These are phyloP conservation scores for Aspergillus sp. DNA, from an alignment of 2,329 filamentous ascomycete species.

Conservation along the genomic window DNA sequence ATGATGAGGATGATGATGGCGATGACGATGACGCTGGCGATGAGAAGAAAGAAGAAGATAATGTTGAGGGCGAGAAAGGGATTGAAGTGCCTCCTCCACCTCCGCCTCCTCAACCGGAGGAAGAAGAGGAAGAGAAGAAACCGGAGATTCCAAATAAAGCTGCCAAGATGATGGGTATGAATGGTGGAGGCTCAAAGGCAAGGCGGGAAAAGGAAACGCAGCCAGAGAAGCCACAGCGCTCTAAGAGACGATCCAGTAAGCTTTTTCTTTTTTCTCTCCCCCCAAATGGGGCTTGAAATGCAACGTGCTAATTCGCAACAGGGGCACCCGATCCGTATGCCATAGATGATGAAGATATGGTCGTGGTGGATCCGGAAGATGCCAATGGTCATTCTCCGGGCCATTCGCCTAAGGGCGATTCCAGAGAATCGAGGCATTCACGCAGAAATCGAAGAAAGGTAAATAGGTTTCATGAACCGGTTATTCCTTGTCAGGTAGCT, in stretches of 20 bases:
- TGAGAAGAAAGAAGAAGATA: too few relatives aligned
- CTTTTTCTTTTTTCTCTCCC: neutral
- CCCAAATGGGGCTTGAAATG: neutral
- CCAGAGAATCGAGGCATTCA: slow-evolving; percentile 25
- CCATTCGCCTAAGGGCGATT: slow-evolving; percentile 23
- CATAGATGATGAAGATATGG: slow-evolving; percentile 55
- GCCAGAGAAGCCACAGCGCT: slow-evolving; percentile 22
- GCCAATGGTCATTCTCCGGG: slow-evolving; percentile 23
- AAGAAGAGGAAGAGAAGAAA: slow-evolving; percentile 44
- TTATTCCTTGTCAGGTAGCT: neutral
- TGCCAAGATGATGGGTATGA: slow-evolving; percentile 64
- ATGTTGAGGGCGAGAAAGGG: slow-evolving; percentile 35
- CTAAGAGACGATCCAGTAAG: slow-evolving; percentile 42
- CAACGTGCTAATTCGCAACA: slow-evolving; percentile 3
- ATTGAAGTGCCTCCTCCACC: slow-evolving; percentile 52
- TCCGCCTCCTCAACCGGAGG: slow-evolving; percentile 54
- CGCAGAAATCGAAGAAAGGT: slow-evolving; percentile 9
- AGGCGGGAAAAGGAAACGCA: slow-evolving; percentile 18
- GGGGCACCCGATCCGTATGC: slow-evolving; percentile 51
- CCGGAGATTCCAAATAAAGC: slow-evolving; percentile 64
- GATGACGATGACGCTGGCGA: too few relatives aligned
- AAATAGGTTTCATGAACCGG: neutral
- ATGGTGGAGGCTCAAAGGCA: slow-evolving; percentile 34
- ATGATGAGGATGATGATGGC: too few relatives aligned
- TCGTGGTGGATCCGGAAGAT: slow-evolving; percentile 49